Evolutionary conservation across 352 stramenopile genomes (phyloP).

Genomic region (Phytophthora megakarya): DNA sequence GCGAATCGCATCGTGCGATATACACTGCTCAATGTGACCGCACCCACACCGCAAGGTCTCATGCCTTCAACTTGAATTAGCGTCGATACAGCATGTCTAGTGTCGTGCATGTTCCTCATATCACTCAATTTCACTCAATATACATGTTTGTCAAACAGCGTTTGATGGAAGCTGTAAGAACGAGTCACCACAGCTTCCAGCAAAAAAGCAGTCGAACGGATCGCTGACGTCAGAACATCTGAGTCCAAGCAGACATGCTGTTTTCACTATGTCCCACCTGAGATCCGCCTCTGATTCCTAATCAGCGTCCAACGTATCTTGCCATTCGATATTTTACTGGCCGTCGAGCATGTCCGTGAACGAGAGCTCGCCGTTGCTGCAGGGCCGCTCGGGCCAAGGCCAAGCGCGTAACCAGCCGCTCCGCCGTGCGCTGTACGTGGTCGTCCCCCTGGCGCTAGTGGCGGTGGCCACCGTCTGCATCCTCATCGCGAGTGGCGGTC

Average conservation of each 20-base stretch:
- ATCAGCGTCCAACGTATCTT: neutral
- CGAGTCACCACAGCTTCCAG: too few relatives aligned
- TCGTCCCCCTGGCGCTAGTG: slow-evolving; percentile 57
- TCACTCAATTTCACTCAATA: too few relatives aligned
- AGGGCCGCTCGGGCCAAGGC: slow-evolving; percentile 22
- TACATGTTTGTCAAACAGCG: too few relatives aligned
- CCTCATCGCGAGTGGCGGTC: slow-evolving; percentile 33
- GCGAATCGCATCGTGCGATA: too few relatives aligned
- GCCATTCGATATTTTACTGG: slow-evolving; percentile 28
- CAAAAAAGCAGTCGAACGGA: too few relatives aligned
- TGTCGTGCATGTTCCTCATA: too few relatives aligned
- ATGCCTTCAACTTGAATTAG: too few relatives aligned
- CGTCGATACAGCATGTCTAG: too few relatives aligned
- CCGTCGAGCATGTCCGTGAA: slow-evolving; percentile 32
- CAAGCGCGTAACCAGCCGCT: slow-evolving; percentile 27
- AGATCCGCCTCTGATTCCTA: neutral
- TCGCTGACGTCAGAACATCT: too few relatives aligned
- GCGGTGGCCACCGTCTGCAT: slow-evolving; percentile 55
- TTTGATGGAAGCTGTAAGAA: too few relatives aligned
- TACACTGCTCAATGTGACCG: too few relatives aligned
- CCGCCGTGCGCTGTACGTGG: slow-evolving; percentile 56
- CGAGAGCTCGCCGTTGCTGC: slow-evolving; percentile 65
- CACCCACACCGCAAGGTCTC: too few relatives aligned
- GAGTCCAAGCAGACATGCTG: slow-evolving; percentile 11
- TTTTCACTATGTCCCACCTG: slow-evolving; percentile 4